Conservation (phyloP, 768 basidiomycete genomes). For the Tylopilus sp. region DNA sequence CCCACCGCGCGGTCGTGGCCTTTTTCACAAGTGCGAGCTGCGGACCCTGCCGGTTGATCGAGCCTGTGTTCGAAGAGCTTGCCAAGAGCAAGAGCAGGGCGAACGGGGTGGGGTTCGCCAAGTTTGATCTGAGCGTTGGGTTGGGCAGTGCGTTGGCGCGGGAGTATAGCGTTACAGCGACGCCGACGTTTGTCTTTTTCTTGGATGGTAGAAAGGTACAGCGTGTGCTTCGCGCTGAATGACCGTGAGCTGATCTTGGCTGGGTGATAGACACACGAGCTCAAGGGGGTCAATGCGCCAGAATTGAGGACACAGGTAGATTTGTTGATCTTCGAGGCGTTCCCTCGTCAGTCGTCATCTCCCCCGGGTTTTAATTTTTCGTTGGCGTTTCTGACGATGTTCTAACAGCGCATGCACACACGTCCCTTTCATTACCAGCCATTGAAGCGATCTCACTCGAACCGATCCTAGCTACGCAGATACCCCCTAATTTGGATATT, state of each 20-base stretch:
- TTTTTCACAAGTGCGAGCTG: constrained; percentile 81
- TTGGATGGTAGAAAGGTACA: constrained; percentile 66
- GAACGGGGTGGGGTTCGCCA: constrained; percentile 66
- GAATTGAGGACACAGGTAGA: constrained; percentile 75
- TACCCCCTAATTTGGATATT: constrained; percentile 68
- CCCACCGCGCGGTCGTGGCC: constrained; percentile 70
- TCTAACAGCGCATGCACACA: constrained; percentile 70
- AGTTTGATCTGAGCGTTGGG: constrained; percentile 77
- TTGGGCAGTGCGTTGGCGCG: constrained; percentile 56
- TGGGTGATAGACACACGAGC: constrained; percentile 51
- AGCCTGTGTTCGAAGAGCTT: constrained; percentile 77
- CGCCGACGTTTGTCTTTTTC: constrained; percentile 91
- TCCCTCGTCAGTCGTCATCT: constrained; percentile 61
- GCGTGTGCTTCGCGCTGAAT: constrained; percentile 1
- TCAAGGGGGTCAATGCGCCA: constrained; percentile 66
- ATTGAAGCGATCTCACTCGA: constrained; percentile 62
- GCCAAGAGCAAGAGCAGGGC: constrained; percentile 57
- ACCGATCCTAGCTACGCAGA: constrained; percentile 73
- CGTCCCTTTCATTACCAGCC: constrained; percentile 52
- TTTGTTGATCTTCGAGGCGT: constrained; percentile 69
- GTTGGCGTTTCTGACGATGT: not conserved
- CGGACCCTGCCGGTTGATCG: constrained; percentile 78
- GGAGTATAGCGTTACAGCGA: constrained; percentile 66
- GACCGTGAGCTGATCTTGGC: not conserved
- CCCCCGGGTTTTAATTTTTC: not conserved